Evolutionary conservation across 1,139 yeast genomes (phyloP).

Genomic region (Geotrichum bryndzae): DNA sequence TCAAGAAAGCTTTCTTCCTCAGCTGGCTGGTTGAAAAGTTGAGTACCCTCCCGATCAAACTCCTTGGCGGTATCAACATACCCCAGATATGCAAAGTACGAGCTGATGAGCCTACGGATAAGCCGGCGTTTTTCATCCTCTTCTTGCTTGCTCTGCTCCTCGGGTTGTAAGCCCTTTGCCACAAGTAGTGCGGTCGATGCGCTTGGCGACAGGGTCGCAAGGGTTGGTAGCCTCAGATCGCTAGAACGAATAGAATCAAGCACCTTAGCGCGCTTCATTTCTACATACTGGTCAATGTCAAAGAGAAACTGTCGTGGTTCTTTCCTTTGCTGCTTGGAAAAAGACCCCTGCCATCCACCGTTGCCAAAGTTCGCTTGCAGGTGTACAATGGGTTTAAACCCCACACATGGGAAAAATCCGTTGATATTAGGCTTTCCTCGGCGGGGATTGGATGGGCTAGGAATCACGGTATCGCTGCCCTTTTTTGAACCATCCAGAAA

Average conservation of each 20-base stretch:
- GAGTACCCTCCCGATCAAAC: conserved; percentile 42
- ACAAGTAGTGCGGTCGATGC: background rate
- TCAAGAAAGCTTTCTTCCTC: background rate
- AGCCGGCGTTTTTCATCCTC: conserved; percentile 37
- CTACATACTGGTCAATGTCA: conserved; percentile 63
- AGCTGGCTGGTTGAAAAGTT: background rate
- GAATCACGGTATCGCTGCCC: background rate
- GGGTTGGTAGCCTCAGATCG: conserved; percentile 7
- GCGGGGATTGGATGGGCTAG: background rate
- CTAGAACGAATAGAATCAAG: conserved; percentile 18
- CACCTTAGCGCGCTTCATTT: conserved; percentile 37
- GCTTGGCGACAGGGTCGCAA: background rate
- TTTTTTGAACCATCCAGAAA: background rate
- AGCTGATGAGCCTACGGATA: conserved; percentile 54
- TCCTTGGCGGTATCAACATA: conserved; percentile 61
- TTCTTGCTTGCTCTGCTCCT: background rate
- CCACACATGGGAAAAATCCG: conserved; percentile 46
- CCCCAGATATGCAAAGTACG: conserved; percentile 71
- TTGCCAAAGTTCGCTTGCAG: conserved; percentile 68
- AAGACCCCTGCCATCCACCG: background rate
- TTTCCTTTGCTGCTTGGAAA: conserved; percentile 25
- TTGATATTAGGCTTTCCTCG: conserved; percentile 23
- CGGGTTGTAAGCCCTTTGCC: conserved; percentile 1
- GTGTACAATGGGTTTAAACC: conserved; percentile 41
- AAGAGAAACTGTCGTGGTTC: conserved; percentile 46